Base-by-base conservation (phyloP, 306 rosid genomes). In the Leucaena leucocephala region DNA sequence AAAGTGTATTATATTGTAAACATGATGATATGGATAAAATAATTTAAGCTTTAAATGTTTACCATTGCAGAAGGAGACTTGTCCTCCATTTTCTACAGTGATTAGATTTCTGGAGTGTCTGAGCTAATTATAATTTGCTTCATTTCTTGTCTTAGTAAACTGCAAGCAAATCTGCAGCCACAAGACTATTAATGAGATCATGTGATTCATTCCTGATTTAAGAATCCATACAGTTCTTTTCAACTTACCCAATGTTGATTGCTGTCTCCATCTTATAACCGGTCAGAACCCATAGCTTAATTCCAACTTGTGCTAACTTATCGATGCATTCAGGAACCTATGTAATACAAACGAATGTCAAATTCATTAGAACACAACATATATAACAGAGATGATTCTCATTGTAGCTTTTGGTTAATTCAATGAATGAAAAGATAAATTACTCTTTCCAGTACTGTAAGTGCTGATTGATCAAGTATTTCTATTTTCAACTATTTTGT, bases 221-320 rank as follows among this genome's bases (percentile, higher is more conserved):
- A 34, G 13, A 59, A 19, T 38, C 52, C 4, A 15, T 42, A 43
- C 3, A 58, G 40, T 3, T n/a, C 21, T 39, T 67, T 43, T 57
- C 36, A 8, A 34, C 72, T 75, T 85, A 84, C 91, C 95, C 95
- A 80, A 90, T 90, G 61, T 90, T 88, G 81, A 90, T 90, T 22
- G 95, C 92, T 11, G 92, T 90, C 84, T 90, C 95, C 95, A 90
- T 90, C 82, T 90, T 90, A 82, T 90, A 92, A 59, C 95, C 95
- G 45, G 95, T 90, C 92, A 90, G 80, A 72, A 90, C 95, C 95
- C 95, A 90, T 54, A 90, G 76, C 76, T 90, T 90, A 50, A 90
- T 90, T 71, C 95, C 95, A 62, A 92, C 95, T 76, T 88, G 95
- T 61, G 95, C 95, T 83, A 90, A 91, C 74, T 87, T 90, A 87